Base-by-base conservation (phyloP, 495 filamentous ascomycete species). In the Geopyxis carbonaria region DNA sequence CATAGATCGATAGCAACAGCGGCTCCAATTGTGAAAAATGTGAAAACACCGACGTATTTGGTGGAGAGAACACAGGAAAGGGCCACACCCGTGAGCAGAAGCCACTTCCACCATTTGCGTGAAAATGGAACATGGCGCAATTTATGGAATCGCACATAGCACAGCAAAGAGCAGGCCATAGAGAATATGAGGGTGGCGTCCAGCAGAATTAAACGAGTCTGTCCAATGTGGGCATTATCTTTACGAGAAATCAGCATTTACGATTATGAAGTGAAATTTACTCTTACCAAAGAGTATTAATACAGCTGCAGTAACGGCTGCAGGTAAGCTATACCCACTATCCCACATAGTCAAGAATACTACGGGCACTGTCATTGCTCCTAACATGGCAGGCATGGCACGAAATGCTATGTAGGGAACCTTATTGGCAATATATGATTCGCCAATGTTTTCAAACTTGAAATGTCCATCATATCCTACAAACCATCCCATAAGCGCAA, bases 71-170 rank as follows among this genome's bases (percentile, higher is more conserved):
- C 91, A 59, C 89, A 94, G 53, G 84, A 93, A 53, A 97, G 67
- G 32, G 77, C 75, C 53, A 97, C 80, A 31, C 89, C 89, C 11
- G 89, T 97, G 50, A 95, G 61, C 35, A 97, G 73, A 22, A 97
- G 69, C 89, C 89, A 97, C 59, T 97, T 97, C 89, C 89, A 97
- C 89, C 89, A 97, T 57, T 95, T 95, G 34, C 84, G 73, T 11
- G 75, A 69, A 55, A 97, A 97, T 3, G 89, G 70, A 39, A 78
- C 68, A 51, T 94, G 84, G 36, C 89, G 73, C 44, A 91, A 62
- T 69, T 95, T 99, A 67, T 94, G 94, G 67, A 99, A 99, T 29
- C 83, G 82, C 53, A 99, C 74, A 60, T 99, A 95, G 64, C 70
- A 81, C 34, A 94, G 68, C 31, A 99, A 63, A 58, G 83, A 92